Conservation (phyloP, 1,284 basidiomycete genomes). For the Tilletia indica region DNA sequence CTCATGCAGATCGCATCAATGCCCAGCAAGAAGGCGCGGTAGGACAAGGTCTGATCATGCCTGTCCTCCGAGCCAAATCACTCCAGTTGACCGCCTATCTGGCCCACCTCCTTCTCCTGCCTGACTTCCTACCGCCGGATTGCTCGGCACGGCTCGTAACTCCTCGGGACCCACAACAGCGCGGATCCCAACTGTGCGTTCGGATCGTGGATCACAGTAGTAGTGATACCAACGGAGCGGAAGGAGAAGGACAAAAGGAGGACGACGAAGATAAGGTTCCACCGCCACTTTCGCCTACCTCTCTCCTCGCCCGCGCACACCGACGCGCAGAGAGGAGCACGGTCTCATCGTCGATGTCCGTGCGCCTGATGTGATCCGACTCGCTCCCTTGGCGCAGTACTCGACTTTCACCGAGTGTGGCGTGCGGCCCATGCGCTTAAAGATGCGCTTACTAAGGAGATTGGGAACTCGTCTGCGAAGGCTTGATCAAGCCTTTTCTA, state of each 20-base stretch:
- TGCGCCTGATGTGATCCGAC: slow-evolving; percentile 46
- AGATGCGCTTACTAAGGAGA: slow-evolving; percentile 16
- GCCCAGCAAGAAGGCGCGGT: slow-evolving; percentile 15
- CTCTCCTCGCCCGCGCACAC: slow-evolving; percentile 42
- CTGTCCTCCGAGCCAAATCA: slow-evolving; percentile 37
- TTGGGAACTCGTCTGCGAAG: too few species aligned
- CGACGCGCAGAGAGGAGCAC: slow-evolving; percentile 33
- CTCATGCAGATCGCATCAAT: slow-evolving; percentile 2
- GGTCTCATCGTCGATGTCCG: slow-evolving; percentile 49
- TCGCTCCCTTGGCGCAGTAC: slow-evolving; percentile 52
- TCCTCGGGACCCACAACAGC: slow-evolving; percentile 37
- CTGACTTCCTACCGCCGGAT: slow-evolving; percentile 37
- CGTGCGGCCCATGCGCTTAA: slow-evolving; percentile 38
- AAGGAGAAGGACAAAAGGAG: slow-evolving; percentile 5
- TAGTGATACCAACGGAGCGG: not conserved
- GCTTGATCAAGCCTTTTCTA: too few species aligned
- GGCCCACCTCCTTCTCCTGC: slow-evolving; percentile 34
- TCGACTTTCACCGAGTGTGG: slow-evolving; percentile 47
- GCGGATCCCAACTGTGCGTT: slow-evolving; percentile 48
- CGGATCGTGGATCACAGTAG: slow-evolving; percentile 33
- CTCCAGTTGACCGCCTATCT: slow-evolving; percentile 48
- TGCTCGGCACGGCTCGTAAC: slow-evolving; percentile 40
- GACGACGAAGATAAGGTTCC: slow-evolving; percentile 34
- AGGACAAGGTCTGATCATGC: slow-evolving; percentile 47
- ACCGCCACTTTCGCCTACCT: slow-evolving; percentile 33